Conservation (phyloP, 495 filamentous ascomycete species). For the Halenospora varia region DNA sequence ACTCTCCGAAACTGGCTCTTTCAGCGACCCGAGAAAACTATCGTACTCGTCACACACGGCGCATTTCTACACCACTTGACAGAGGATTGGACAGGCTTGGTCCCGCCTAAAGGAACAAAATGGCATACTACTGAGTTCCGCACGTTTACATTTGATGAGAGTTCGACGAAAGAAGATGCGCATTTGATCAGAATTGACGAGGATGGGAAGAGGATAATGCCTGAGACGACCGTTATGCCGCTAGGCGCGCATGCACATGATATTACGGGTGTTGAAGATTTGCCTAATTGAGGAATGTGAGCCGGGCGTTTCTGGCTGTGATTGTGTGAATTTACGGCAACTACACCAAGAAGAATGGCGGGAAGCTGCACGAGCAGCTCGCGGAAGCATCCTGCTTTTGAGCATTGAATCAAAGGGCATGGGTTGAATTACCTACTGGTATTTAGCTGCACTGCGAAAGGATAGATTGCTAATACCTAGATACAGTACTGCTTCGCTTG, state of each 20-base stretch:
- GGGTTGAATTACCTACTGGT: too few species aligned
- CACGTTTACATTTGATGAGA: not conserved
- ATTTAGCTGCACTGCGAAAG: too few species aligned
- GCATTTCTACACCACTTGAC: constrained; percentile 1
- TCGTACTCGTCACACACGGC: constrained; percentile 1
- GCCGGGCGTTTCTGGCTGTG: too few species aligned
- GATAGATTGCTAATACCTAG: too few species aligned
- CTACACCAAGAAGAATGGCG: too few species aligned
- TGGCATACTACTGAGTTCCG: not conserved
- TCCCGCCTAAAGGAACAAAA: not conserved
- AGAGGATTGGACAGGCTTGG: constrained; percentile 1
- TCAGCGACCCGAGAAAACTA: not conserved
- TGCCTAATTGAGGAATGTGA: too few species aligned
- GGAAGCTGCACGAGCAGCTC: too few species aligned
- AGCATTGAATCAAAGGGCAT: too few species aligned
- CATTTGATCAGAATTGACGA: not conserved
- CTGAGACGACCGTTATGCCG: not conserved
- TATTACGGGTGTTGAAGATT: not conserved
- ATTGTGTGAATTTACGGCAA: too few species aligned
- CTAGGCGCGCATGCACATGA: constrained; percentile 1
- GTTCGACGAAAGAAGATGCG: not conserved
- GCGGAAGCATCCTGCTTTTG: too few species aligned
- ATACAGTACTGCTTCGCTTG: too few species aligned
- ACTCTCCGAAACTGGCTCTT: not conserved
- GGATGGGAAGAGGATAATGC: too few species aligned